phyloP scores from a whole-genome alignment of 1,284 basidiomycete species.

The Somion occarium region DNA sequence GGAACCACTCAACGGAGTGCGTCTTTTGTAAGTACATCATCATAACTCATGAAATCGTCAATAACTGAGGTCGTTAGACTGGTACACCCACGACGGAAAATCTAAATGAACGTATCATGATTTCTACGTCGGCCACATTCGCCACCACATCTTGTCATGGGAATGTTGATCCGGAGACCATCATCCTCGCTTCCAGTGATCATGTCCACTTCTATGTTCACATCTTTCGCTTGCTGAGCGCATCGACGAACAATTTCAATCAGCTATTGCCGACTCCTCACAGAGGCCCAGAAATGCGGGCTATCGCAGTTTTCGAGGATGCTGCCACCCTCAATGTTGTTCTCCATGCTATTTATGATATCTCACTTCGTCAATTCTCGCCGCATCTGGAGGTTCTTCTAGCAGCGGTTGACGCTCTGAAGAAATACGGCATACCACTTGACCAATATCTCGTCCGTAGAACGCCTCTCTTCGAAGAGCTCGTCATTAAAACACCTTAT shows the following conservation, averaged over 20 bases:
- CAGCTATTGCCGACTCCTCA: background rate
- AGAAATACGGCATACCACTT: constrained; percentile 20
- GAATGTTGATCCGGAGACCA: constrained; percentile 41
- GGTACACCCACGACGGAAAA: background rate
- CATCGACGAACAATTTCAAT: constrained; percentile 20
- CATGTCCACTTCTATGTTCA: constrained; percentile 52
- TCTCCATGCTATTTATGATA: constrained; percentile 24
- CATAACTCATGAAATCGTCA: no score
- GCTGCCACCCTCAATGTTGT: constrained; percentile 26
- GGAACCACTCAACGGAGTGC: no score
- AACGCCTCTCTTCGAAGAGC: constrained; percentile 14
- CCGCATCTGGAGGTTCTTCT: constrained; percentile 17
- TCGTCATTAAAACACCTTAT: constrained; percentile 22
- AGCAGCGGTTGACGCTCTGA: constrained; percentile 16
- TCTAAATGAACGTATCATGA: background rate
- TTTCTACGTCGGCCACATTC: background rate
- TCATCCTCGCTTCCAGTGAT: constrained; percentile 58
- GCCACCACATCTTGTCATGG: background rate
- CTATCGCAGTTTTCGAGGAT: constrained; percentile 19
- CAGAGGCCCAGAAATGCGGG: constrained; percentile 6
- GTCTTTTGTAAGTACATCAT: no score
- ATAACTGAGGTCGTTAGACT: no score
- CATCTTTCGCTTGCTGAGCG: constrained; percentile 18
- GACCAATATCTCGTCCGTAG: constrained; percentile 22
- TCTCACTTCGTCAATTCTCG: constrained; percentile 19